Evolutionary conservation across 139 green algal species (phyloP), one percentile per base, ranked within the genome.

Genomic region (Micractinium conductrix): DNA sequence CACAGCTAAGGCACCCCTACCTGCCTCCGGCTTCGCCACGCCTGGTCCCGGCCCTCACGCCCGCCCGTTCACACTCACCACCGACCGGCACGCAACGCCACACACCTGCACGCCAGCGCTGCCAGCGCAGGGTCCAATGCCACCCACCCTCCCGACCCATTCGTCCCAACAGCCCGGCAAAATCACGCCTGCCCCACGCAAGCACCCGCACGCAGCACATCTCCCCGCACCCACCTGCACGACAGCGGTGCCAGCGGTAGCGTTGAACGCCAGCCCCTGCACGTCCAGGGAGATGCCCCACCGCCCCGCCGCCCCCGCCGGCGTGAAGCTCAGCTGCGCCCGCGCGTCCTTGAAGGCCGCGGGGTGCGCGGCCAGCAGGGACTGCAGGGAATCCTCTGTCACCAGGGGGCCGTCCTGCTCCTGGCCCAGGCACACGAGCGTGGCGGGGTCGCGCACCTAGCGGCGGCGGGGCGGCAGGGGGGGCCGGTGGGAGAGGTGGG

Each of bases 241-340:
- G 65, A 33, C 43, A 12, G 65, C 65, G 33, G 7, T 72, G 65
- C 65, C 65, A 0, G 65, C 65, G 8, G 65, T 72, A 33, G 65
- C 35, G 35, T 72, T 72, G 12, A 72, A 33, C 65, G 17, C 35
- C n/a, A 72, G 33, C 33, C 65, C 33, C 65, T 72, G 42, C 12
- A 72, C 35, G 33, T 72, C 65, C 33, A 72, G 65, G 1, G 65
- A 72, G 33, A 72, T 72, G 65, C 65, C 65, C 65, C 65, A 72
- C 5, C 65, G 65, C n/a, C 22, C 7, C 12, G 33, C 33, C 33
- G 33, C 10, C 33, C 65, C 65, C 4, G 65, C 65, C 12, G 65
- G 65, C 65, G 65, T 72, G 33, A 72, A 72, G 65, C n/a, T 72
- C 33, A 72, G 65, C 65, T 72, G 65, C 65, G 65, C 65, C 65